Percentiles rank a stretch among this genome's conserved stretches.
These are phyloP conservation scores for Pisolithus sp. DNA, from an alignment of 768 basidiomycete species.

Conservation along the genomic window DNA sequence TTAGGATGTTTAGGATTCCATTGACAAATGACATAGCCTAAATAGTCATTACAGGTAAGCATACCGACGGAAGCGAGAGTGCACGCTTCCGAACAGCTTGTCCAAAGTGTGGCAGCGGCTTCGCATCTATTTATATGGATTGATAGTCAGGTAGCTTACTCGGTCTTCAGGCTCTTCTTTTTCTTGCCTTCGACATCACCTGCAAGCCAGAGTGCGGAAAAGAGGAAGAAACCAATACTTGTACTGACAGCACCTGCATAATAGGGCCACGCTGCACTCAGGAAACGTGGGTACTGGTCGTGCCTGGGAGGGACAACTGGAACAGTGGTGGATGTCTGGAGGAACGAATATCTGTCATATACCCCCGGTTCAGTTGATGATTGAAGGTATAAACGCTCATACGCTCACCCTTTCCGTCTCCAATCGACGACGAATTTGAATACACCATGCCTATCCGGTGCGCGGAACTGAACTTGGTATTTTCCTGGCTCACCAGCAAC, in stretches of 20 bases:
- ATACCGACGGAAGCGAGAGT: too few relatives aligned
- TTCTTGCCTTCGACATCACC: constrained; percentile 66
- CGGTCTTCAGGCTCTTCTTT: constrained; percentile 36
- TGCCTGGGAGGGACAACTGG: constrained; percentile 91
- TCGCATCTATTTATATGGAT: neutral
- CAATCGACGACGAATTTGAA: constrained; percentile 95
- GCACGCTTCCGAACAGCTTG: neutral
- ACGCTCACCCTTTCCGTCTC: constrained; percentile 76
- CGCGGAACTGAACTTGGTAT: constrained; percentile 81
- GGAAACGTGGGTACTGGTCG: constrained; percentile 92
- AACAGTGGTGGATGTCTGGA: constrained; percentile 69
- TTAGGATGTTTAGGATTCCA: too few relatives aligned
- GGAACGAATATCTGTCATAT: constrained; percentile 56
- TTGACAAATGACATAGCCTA: too few relatives aligned
- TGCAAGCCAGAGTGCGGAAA: constrained; percentile 81
- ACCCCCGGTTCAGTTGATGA: neutral
- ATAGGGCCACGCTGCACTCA: constrained; percentile 94
- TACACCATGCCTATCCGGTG: constrained; percentile 94
- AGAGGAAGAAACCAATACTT: constrained; percentile 76
- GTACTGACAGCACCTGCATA: constrained; percentile 90
- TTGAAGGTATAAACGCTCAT: neutral
- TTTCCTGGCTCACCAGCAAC: constrained; percentile 51
- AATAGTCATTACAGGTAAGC: too few relatives aligned
- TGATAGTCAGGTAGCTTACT: constrained; percentile 10
- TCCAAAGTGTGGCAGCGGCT: neutral